phyloP scores from a whole-genome alignment of 1,284 basidiomycete species.

The Schizopora paradoxa region DNA sequence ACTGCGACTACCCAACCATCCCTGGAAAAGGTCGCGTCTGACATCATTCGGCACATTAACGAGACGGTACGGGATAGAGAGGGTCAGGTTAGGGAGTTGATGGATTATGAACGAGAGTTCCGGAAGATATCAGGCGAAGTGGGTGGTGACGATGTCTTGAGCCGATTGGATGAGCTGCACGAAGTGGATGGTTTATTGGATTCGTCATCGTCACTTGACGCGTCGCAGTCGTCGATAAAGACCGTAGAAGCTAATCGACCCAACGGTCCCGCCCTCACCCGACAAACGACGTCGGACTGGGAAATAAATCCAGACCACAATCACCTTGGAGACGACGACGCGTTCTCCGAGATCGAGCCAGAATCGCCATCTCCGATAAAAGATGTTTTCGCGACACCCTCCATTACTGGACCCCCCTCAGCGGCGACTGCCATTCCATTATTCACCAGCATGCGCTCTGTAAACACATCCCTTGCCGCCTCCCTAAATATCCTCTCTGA shows the following conservation, averaged over 20 bases:
- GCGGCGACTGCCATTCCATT: conserved; percentile 54
- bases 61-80: conserved; percentile 71
- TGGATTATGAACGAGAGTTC: conserved; percentile 74
- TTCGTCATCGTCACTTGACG: conserved; percentile 26
- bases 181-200: conserved; percentile 42
- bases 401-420: conserved; percentile 43
- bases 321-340: conserved; percentile 43
- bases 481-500: conserved; percentile 76
- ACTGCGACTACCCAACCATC: conserved; percentile 40
- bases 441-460: conserved; percentile 62
- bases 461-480: conserved; percentile 65
- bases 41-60: conserved; percentile 70
- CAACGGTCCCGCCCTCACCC: conserved; percentile 34
- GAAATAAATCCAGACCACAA: conserved; percentile 51
- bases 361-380: conserved; percentile 41
- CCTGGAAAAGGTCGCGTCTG: conserved; percentile 67
- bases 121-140: conserved; percentile 69
- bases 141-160: conserved; percentile 68
- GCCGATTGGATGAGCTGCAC: conserved; percentile 58
- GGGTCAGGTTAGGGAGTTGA: conserved; percentile 66
- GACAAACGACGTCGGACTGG: conserved; percentile 41
- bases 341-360: conserved; percentile 33
- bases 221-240: conserved; percentile 18
- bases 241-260: conserved; percentile 42
- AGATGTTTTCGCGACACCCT: conserved; percentile 44